Conservation (phyloP, 768 basidiomycete genomes). For the Russula brevipes region DNA sequence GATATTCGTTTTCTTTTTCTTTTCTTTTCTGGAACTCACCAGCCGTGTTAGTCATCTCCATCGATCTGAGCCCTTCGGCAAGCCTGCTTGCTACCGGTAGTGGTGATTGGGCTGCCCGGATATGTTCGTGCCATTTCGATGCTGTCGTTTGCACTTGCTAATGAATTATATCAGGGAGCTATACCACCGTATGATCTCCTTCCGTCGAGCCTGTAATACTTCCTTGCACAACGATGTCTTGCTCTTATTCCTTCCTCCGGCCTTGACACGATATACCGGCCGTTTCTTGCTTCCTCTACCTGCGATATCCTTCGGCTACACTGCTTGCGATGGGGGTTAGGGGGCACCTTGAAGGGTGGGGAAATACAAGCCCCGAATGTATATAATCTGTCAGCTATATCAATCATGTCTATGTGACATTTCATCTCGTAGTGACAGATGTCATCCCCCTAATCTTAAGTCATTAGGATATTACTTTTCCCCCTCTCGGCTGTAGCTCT, state of each 20-base stretch:
- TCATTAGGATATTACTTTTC: not conserved
- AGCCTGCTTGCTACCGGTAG: slow-evolving; percentile 62
- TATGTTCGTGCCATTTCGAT: slow-evolving; percentile 44
- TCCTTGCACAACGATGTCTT: slow-evolving; percentile 12
- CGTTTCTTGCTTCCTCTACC: slow-evolving; percentile 19
- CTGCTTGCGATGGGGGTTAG: slow-evolving; percentile 16
- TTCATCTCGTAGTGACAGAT: slow-evolving; percentile 13
- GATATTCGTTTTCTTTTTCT: not conserved
- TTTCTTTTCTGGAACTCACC: not conserved
- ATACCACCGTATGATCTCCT: slow-evolving; percentile 23
- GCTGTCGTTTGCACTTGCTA: not conserved
- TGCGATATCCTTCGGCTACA: slow-evolving; percentile 7
- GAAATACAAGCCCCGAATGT: slow-evolving; percentile 11
- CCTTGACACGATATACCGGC: slow-evolving; percentile 8
- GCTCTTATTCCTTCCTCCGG: slow-evolving; percentile 10
- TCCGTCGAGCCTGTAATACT: slow-evolving; percentile 1
- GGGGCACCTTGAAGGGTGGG: slow-evolving; percentile 7
- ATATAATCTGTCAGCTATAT: slow-evolving; percentile 20
- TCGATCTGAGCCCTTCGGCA: slow-evolving; percentile 60
- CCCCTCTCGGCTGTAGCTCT: not conserved
- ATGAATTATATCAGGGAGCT: slow-evolving; percentile 25
- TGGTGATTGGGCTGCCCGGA: slow-evolving; percentile 66
- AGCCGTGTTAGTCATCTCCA: slow-evolving; percentile 54
- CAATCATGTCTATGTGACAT: slow-evolving; percentile 9
- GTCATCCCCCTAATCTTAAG: not conserved